Base-by-base conservation (phyloP, 805 yeast genomes). In the Kuraishia borneana region DNA sequence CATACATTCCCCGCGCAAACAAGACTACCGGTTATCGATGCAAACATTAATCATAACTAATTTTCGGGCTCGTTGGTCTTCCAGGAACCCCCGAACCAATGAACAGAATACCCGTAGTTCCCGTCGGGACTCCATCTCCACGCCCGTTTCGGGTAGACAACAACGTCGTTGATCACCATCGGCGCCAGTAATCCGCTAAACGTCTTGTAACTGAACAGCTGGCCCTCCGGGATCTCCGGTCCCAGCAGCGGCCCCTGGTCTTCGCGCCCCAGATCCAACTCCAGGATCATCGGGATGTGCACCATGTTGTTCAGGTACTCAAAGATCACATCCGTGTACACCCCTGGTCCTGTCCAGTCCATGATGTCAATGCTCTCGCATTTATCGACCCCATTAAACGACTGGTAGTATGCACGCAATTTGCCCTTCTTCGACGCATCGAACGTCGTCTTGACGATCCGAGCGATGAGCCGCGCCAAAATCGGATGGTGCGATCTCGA, bases 291-390 rank as follows among this genome's bases (percentile, higher is more conserved):
- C 12, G 34, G 39, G 5, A 25, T 23, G n/a, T 37, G 36, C 20
- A 42, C 42, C 78, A 50, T 80, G 17, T 54, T 48, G 49, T 79
- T 70, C 45, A 70, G 49, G 46, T 68, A 68, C 4, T 47, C 46
- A 53, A 70, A 58, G 6, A 70, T 48, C 4, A 58, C 60, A 37
- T 69, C 89, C 1, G 94, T 76, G 76, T 84, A 82, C 20, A 75
- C 58, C 28, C 84, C 92, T 30, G 82, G 73, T 8, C 94, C 94
- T 0, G 92, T 78, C 85, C 85, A 79, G 46, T 65, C 70, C 62
- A 75, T 72, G 35, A 78, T 72, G 42, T 71, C 78, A 37, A 60
- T 47, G 3, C 58, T 50, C 14, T 50, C 46, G 41, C 77, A 78
- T 42, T 72, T 70, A 5, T 82, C 77, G 30, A 64, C 58, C 0